Base-by-base conservation (phyloP, 768 basidiomycete genomes). In the Guyanaporus albipodus region DNA sequence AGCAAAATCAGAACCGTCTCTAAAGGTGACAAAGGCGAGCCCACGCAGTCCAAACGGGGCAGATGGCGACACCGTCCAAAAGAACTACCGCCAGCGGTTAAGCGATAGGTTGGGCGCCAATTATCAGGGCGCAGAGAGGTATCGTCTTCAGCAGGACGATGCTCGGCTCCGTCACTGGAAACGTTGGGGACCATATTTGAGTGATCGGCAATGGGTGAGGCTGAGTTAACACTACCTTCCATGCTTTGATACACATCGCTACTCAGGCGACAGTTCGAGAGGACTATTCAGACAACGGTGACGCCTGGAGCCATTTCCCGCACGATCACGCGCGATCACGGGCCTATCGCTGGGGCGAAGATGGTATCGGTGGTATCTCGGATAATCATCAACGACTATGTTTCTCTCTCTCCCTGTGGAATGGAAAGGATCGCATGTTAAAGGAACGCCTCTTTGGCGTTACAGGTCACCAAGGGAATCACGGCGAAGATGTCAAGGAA, bases 401-500 rank as follows among this genome's bases (percentile, higher is more conserved):
- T 69, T 86, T 98, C 62, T 82, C 79, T 14, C 73, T 99, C 8
- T 89, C 87, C 2, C 73, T 99, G 17, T 99, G 96, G 96, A 99
- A 99, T 64, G 93, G 82, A 38, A 69, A 85, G 60, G 96, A 99
- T 68, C 81, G 83, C 28, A 97, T 98, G 61, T 77, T 99, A 49
- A 99, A 99, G 67, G 96, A 99, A 68, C 83, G 96, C 38, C 73
- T 97, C 44, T 99, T 93, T 60, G 96, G 96, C 51, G 85, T 95
- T 44, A 97, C 95, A 33, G 93, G 93, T 7, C 90, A 93, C 61
- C 87, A 99, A 72, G 95, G 96, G 37, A 99, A 99, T 64, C 96
- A 99, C 66, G 96, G 96, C 53, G 96, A 99, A 69, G 96, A 99
- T 62, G 93, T 95, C 72, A 98, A 98, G 69, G 96, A 99, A 63